Base-by-base conservation (phyloP, 2,329 filamentous ascomycete species). In the Exophiala lecanii-corni region DNA sequence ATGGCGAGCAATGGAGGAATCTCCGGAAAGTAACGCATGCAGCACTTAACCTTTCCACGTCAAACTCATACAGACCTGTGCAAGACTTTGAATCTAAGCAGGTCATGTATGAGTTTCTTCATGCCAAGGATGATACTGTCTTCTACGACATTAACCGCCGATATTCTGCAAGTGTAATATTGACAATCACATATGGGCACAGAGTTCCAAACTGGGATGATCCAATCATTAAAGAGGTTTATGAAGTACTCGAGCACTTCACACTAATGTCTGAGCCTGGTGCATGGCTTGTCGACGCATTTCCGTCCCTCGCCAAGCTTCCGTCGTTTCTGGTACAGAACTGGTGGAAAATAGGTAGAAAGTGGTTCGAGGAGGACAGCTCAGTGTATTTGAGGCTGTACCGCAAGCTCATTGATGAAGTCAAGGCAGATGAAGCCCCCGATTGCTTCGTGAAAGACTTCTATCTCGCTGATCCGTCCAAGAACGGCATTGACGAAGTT, bases 121-220 rank as follows among this genome's bases (percentile, higher is more conserved):
- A n/a, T n/a, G n/a, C n/a, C 7, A 59, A 59, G 4, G 45, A 45
- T 40, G 44, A 44, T 2, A 63, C 68, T 0, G 62, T 63, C 17
- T 75, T 71, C 60, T 70, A 72, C 47, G 64, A 67, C 36, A 60
- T 67, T 13, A 62, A 74, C 17, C 68, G 74, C 51, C 62, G 69
- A 0, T 76, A 72, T 49, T 71, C 71, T 0, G 65, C 67, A 2
- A 71, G 67, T 47, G 62, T 75, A 21, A 71, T 74, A 4, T 72
- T 75, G 47, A 71, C 66, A 4, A 68, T 75, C 3, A 64, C 71
- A 3, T 76, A 75, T 50, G 72, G 73, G 0, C 70, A 72, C 43
- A 67, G 71, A 5, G 69, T 74, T 36, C 41, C 50, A 3, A 50
- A 43, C 17, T 49, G 52, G 40, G 68, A 74, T 45, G 69, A 70